A percentile compares a stretch with the other conserved stretches of the same genome.
These are phyloP conservation scores for Austroboletus eburneus DNA, from an alignment of 768 basidiomycete species.

Conservation along the genomic window DNA sequence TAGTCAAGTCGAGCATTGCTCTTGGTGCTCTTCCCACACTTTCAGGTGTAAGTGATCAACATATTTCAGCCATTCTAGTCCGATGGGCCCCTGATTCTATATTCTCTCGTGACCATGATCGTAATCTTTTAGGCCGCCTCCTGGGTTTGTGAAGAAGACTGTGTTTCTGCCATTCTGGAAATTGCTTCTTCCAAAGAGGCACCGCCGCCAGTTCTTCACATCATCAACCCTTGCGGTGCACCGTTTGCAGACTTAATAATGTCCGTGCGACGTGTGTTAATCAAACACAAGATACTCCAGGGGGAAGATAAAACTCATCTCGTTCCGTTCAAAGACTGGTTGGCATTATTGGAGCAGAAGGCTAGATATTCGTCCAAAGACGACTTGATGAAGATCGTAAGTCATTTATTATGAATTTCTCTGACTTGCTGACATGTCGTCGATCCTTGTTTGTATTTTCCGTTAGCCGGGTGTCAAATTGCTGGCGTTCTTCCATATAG, in stretches of 20 bases:
- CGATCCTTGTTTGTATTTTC: neutral
- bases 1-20: conserved; percentile 29
- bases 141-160: conserved; percentile 42
- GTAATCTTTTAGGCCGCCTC: conserved; percentile 29
- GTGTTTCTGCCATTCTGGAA: conserved; percentile 32
- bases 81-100: too few species aligned
- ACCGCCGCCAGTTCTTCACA: conserved; percentile 28
- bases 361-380: conserved; percentile 19
- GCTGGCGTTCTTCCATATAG: conserved; percentile 34
- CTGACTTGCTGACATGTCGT: too few species aligned
- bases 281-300: conserved; percentile 3
- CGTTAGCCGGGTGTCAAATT: conserved; percentile 34
- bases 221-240: conserved; percentile 37
- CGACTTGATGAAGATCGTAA: conserved; percentile 30
- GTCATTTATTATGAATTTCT: conserved; percentile 1
- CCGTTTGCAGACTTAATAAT: conserved; percentile 31
- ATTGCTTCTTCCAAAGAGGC: conserved; percentile 16
- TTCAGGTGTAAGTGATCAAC: conserved; percentile 31
- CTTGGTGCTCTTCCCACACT: conserved; percentile 28
- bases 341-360: conserved; percentile 23
- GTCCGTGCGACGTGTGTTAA: conserved; percentile 17
- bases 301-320: conserved; percentile 18
- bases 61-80: too few species aligned
- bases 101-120: neutral
- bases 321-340: conserved; percentile 35